Evolutionary conservation across 306 rosid genomes (phyloP).

Genomic region (Pyrus betulifolia): DNA sequence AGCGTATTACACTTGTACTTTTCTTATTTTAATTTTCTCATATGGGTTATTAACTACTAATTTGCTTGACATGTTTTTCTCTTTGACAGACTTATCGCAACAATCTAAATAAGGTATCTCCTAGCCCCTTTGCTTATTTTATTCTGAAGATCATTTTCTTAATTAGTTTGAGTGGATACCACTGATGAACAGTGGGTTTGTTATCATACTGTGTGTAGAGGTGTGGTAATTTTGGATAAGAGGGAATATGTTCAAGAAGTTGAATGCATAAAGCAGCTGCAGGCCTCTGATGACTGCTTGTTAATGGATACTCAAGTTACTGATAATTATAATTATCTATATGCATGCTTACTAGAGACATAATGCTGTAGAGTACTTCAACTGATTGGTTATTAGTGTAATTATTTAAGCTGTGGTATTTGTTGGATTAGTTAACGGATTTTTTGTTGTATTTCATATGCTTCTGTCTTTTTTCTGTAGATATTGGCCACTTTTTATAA

Average conservation of each 20-base stretch:
- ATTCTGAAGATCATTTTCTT: neutral
- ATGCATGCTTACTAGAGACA: neutral
- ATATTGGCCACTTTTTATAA: slow-evolving; percentile 85
- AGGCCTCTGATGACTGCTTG: neutral
- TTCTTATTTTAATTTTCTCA: slow-evolving; percentile 8
- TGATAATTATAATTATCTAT: neutral
- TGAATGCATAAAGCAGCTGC: neutral
- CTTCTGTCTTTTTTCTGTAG: slow-evolving; percentile 26
- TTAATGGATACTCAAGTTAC: neutral
- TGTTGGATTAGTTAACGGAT: neutral
- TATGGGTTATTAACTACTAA: slow-evolving; percentile 15
- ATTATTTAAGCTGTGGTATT: neutral
- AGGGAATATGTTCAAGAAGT: neutral
- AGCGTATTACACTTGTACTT: slow-evolving; percentile 2
- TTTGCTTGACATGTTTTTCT: slow-evolving; percentile 4
- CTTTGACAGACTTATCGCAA: slow-evolving; percentile 78
- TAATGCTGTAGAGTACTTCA: neutral
- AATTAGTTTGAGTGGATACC: neutral
- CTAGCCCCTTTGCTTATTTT: slow-evolving; percentile 1
- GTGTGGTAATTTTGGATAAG: neutral
- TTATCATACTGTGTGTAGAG: neutral
- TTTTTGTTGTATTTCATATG: neutral
- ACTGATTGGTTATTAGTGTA: neutral
- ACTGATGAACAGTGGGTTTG: neutral
- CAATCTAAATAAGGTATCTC: slow-evolving; percentile 86